Evolutionary conservation across 140 eudicot species (phyloP), one percentile per base, ranked within the genome.

Genomic region (Ambrosia hybrid): DNA sequence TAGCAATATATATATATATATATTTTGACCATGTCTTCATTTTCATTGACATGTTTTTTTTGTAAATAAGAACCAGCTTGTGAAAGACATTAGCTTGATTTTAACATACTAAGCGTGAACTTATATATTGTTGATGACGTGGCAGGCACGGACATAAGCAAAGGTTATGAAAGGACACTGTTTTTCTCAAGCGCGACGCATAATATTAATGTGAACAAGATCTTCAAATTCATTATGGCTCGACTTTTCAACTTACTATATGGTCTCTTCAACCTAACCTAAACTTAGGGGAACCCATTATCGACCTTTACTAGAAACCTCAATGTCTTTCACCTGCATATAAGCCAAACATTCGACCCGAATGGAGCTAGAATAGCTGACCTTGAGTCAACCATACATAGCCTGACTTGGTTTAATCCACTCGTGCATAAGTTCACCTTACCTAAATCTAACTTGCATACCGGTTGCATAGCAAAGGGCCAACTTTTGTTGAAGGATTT

Each of bases 131-230:
- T 68, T 1, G 52, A 38, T 68, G 80, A 13, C 1, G 56, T 67
- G 73, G 71, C 90, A 94, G 99, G 99, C 99, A 43, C 85, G 99
- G 37, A 88, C 87, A 37, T 94, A 86, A 30, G 97, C 97, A 0
- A 85, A 73, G 89, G 95, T 87, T 10, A 84, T 94, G 88, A 88
- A 91, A n/a, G 99, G 30, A 88, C 96, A 0, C 61, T 94, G 21
- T 94, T 94, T 81, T 94, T 94, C 78, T 94, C 99, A 39, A 94
- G 99, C 70, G 76, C 99, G 5, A 80, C 83, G 9, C 95, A 94
- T 81, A 94, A 94, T 83, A 94, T 94, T 61, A 94, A 94, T 48
- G 99, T 94, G 62, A 91, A 88, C 84, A 94, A 94, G 82, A 85
- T 94, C 76, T 94, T 94, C 87, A 94, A 94, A 68, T 94, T 84